Evolutionary conservation across 2,329 filamentous ascomycete genomes (phyloP), one percentile per base, ranked within the genome.

Genomic region (Parascedosporium putredinis): DNA sequence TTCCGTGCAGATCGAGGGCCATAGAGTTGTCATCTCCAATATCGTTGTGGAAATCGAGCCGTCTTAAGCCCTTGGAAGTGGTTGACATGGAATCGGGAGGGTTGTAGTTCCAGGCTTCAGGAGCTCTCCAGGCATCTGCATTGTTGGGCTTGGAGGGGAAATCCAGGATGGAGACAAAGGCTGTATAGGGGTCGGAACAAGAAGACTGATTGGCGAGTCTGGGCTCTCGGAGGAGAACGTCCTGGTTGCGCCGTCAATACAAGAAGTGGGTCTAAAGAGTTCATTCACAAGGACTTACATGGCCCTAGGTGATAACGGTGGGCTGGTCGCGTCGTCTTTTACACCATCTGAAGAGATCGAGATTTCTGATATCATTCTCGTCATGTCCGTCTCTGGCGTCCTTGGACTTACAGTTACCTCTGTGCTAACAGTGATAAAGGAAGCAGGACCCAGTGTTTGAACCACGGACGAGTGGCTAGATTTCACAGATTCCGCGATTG

Each of bases 41-140:
- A 16, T 14, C 22, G 6, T 10, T 33, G 12, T 55, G 5, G 56
- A 53, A 6, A 53, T 54, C 16, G 51, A 49, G 10, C 44, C 48
- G 24, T 49, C 50, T 33, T 45, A 42, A 10, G 9, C 53, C n/a
- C 12, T 59, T 55, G 3, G 60, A 60, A 22, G n/a, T 47, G 7
- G 45, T n/a, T 5, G 29, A 18, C 4, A 34, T n/a, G 14, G 27
- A 14, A 23, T 45, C 42, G n/a, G 42, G 12, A 12, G 47, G 1
- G 55, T 56, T 58, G 40, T 63, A 66, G 16, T 66, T 61, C 71
- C 71, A 75, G 7, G 68, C 66, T 27, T 68, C 61, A 0, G 69
- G 69, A 0, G 71, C 64, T 34, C 65, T 71, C 71, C 72, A 74
- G n/a, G 64, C 59, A 14, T 72, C 67, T 0, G 63, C 60, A 42